phyloP scores from a whole-genome alignment of 352 stramenopile genomes.

The Achlya hypogyna region DNA sequence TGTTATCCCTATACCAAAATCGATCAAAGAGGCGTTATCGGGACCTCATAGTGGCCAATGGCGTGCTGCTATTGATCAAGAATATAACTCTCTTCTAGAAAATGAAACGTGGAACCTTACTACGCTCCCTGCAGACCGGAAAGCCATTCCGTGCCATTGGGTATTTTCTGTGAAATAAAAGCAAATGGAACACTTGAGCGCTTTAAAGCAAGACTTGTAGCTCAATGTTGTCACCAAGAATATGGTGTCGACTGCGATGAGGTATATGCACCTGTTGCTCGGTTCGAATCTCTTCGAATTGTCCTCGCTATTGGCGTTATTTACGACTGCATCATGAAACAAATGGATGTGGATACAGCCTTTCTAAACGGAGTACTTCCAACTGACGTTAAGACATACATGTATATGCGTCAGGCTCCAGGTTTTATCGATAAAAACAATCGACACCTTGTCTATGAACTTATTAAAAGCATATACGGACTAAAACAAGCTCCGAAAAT shows the following conservation, averaged over 20 bases:
- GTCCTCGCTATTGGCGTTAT: neutral
- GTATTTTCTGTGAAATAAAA: slow-evolving; percentile 1
- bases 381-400: neutral
- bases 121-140: neutral
- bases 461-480: slow-evolving; percentile 3
- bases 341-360: slow-evolving; percentile 4
- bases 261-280: slow-evolving; percentile 1
- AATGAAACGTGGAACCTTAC: neutral
- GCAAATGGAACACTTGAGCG: neutral
- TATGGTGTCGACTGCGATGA: slow-evolving; percentile 2
- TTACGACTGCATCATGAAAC: neutral
- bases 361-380: neutral
- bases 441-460: neutral
- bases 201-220: slow-evolving; percentile 1
- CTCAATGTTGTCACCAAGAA: neutral
- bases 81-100: neutral
- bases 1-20: neutral
- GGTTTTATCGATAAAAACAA: neutral
- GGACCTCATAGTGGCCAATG: neutral
- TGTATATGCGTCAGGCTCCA: neutral
- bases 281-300: neutral
- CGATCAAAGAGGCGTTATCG: neutral
- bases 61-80: neutral
- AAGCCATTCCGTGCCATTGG: neutral
- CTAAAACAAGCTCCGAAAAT: slow-evolving; percentile 6